Conservation (phyloP, 768 basidiomycete genomes). For the Boletus tomentosulus region DNA sequence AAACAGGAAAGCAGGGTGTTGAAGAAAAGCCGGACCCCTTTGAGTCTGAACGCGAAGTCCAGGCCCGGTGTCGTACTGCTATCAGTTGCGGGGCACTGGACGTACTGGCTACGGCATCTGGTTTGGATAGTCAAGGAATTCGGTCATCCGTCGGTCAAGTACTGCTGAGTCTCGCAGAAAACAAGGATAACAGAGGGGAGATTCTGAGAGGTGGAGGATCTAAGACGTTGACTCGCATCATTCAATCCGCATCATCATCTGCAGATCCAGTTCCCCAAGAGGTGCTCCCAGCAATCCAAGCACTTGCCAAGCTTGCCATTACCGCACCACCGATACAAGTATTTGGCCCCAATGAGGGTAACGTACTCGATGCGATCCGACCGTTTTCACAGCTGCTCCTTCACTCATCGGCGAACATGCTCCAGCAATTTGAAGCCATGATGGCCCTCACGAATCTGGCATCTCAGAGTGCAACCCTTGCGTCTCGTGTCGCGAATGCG, state of each 20-base stretch:
- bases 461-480: conserved; percentile 63
- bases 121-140: conserved; percentile 61
- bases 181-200: conserved; percentile 70
- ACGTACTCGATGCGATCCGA: conserved; percentile 76
- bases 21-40: conserved; percentile 34
- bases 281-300: conserved; percentile 67
- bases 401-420: conserved; percentile 59
- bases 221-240: conserved; percentile 57
- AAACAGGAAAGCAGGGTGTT: conserved; percentile 27
- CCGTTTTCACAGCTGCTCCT: conserved; percentile 74
- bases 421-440: conserved; percentile 88
- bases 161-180: conserved; percentile 69
- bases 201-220: conserved; percentile 78
- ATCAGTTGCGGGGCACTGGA: conserved; percentile 61
- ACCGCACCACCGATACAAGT: conserved; percentile 88
- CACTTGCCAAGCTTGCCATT: conserved; percentile 88
- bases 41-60: conserved; percentile 68
- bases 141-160: conserved; percentile 55
- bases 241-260: conserved; percentile 43
- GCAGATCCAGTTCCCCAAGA: conserved; percentile 23
- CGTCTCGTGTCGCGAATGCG: conserved; percentile 60
- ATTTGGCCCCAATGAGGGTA: conserved; percentile 80
- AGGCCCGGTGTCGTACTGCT: conserved; percentile 51
- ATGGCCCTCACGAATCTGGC: conserved; percentile 98
- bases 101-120: conserved; percentile 55